Percentiles rank a stretch among this genome's conserved stretches.
phyloP scores from a whole-genome alignment of 1,139 yeast genomes.

The Meyerozyma elateridarum region DNA sequence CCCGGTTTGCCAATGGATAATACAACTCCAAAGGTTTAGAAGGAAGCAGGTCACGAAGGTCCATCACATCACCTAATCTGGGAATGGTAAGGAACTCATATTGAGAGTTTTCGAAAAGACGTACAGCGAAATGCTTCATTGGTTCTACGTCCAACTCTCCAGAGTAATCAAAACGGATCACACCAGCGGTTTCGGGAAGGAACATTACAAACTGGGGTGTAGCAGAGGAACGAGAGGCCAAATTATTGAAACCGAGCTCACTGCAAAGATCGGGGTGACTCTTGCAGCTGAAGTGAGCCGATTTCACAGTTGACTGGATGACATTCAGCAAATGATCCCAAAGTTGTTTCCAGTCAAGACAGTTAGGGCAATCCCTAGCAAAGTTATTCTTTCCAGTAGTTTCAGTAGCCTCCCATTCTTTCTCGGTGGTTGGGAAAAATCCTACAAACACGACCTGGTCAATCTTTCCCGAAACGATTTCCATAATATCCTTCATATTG shows the following conservation, averaged over 20 bases:
- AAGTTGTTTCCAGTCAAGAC: conserved; percentile 43
- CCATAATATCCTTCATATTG: conserved; percentile 30
- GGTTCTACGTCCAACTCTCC: conserved; percentile 22
- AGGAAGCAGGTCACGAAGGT: conserved; percentile 30
- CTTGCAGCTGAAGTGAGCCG: conserved; percentile 59
- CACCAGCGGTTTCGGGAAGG: conserved; percentile 35
- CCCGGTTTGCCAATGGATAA: conserved; percentile 38
- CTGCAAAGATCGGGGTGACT: conserved; percentile 46
- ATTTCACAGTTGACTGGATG: conserved; percentile 35
- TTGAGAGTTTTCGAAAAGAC: conserved; percentile 31
- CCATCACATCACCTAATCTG: conserved; percentile 39
- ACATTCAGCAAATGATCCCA: conserved; percentile 59
- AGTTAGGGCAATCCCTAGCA: conserved; percentile 38
- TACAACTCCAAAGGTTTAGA: conserved; percentile 28
- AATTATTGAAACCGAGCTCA: conserved; percentile 36
- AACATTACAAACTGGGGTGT: conserved; percentile 34
- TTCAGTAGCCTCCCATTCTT: conserved; percentile 37
- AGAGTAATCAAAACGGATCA: conserved; percentile 31
- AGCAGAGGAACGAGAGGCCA: conserved; percentile 9
- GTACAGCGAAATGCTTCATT: conserved; percentile 30
- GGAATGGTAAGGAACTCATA: conserved; percentile 36
- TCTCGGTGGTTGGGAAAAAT: conserved; percentile 56
- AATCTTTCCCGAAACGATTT: conserved; percentile 44
- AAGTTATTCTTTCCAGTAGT: conserved; percentile 33
- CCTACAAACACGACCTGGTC: conserved; percentile 51